phyloP scores from a whole-genome alignment of 805 yeast species.

The Starmerella cellae region DNA sequence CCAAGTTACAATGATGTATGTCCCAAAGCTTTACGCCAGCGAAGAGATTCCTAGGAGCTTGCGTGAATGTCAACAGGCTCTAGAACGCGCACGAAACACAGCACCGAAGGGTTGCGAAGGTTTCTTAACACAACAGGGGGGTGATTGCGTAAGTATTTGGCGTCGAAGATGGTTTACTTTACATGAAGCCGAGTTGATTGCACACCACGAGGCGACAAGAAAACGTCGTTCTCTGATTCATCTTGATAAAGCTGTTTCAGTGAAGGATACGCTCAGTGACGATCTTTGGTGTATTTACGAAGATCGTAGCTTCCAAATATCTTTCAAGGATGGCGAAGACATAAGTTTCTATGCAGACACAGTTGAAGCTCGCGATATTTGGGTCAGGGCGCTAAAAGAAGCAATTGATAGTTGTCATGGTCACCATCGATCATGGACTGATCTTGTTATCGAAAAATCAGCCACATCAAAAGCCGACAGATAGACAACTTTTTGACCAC shows the following conservation, averaged over 20 bases:
- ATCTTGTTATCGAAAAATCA: conserved; percentile 17
- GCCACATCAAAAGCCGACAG: too few relatives aligned
- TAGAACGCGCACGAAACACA: conserved; percentile 25
- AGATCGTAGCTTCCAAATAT: conserved; percentile 61
- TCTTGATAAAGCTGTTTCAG: conserved; percentile 49
- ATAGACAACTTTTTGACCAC: neutral
- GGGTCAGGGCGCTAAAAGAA: conserved; percentile 51
- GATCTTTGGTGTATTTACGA: conserved; percentile 54
- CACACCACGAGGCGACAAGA: conserved; percentile 58
- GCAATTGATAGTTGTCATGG: conserved; percentile 31
- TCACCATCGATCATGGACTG: conserved; percentile 21
- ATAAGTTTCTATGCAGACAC: conserved; percentile 80
- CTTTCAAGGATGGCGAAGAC: conserved; percentile 66
- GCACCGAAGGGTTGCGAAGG: conserved; percentile 40
- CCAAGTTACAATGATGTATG: conserved; percentile 50
- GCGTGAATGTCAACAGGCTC: conserved; percentile 28
- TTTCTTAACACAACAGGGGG: conserved; percentile 78
- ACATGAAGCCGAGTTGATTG: conserved; percentile 54
- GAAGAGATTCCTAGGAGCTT: conserved; percentile 50
- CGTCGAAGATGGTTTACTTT: conserved; percentile 65
- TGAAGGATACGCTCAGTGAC: conserved; percentile 31
- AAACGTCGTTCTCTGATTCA: conserved; percentile 67
- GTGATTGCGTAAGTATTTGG: conserved; percentile 64
- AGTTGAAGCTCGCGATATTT: conserved; percentile 41
- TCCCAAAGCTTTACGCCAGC: conserved; percentile 41